Conservation (phyloP, 805 yeast species). For the Ogataea methanolica region DNA sequence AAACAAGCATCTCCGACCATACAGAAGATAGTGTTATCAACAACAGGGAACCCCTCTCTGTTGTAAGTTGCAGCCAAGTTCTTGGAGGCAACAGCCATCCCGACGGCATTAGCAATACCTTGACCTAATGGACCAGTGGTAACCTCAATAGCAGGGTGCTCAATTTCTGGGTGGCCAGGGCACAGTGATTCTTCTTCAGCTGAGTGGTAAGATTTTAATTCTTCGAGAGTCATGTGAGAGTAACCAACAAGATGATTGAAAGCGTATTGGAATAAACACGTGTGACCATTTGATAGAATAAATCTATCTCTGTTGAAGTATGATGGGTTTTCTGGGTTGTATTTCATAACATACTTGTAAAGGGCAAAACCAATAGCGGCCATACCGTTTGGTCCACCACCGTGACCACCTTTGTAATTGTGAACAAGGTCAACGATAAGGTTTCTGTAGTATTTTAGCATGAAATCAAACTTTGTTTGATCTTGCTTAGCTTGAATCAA, state of each 20-base stretch:
- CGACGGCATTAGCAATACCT: slow-evolving; percentile 94
- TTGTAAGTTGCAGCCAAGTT: slow-evolving; percentile 90
- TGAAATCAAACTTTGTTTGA: slow-evolving; percentile 22
- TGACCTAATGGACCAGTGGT: slow-evolving; percentile 99
- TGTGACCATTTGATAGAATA: slow-evolving; percentile 94
- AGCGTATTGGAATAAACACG: slow-evolving; percentile 84
- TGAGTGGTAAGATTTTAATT: slow-evolving; percentile 66
- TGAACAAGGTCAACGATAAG: slow-evolving; percentile 32
- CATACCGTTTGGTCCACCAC: slow-evolving; percentile 98
- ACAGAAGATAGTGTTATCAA: slow-evolving; percentile 70
- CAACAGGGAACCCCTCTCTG: slow-evolving; percentile 70
- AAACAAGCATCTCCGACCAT: slow-evolving; percentile 97
- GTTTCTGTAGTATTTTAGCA: slow-evolving; percentile 29
- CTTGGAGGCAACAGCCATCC: slow-evolving; percentile 90
- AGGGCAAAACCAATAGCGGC: slow-evolving; percentile 92
- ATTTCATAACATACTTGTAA: slow-evolving; percentile 66
- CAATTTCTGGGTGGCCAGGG: slow-evolving; percentile 97
- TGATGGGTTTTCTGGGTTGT: slow-evolving; percentile 84
- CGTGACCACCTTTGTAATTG: slow-evolving; percentile 66
- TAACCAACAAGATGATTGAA: slow-evolving; percentile 84
- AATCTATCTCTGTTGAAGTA: slow-evolving; percentile 97
- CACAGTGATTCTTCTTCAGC: slow-evolving; percentile 85
- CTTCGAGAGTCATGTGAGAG: slow-evolving; percentile 67
- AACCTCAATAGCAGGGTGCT: slow-evolving; percentile 90
- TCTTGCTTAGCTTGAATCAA: slow-evolving; percentile 10